These are phyloP conservation scores for Podospora conica DNA, from an alignment of 495 filamentous ascomycete genomes.

Conservation along the genomic window DNA sequence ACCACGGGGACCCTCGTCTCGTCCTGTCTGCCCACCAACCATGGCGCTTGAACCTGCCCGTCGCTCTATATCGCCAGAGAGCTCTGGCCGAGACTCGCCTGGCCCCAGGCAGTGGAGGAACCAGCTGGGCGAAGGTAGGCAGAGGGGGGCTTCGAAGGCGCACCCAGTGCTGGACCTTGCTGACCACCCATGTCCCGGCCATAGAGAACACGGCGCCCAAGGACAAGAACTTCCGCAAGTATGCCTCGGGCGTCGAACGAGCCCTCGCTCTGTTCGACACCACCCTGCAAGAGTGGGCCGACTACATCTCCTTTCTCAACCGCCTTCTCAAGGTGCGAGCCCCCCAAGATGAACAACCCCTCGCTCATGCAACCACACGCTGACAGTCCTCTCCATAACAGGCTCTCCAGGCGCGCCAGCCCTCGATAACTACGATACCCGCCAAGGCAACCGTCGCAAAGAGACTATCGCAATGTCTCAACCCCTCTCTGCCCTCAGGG, in stretches of 20 bases:
- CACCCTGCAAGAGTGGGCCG: conserved; percentile 94
- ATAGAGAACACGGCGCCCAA: conserved; percentile 63
- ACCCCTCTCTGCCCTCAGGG: conserved; percentile 85
- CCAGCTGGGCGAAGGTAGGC: conserved; percentile 44
- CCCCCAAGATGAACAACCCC: conserved; percentile 2
- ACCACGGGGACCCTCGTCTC: conserved; percentile 10
- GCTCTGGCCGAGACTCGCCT: conserved; percentile 69
- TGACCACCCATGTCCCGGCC: conserved; percentile 12
- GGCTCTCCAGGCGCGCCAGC: conserved; percentile 83
- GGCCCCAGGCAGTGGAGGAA: conserved; percentile 55
- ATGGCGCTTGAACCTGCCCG: conserved; percentile 70
- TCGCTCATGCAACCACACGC: conserved; percentile 3
- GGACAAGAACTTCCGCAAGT: conserved; percentile 87
- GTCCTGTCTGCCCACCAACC: conserved; percentile 21
- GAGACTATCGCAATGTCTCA: conserved; percentile 89
- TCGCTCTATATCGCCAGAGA: conserved; percentile 66
- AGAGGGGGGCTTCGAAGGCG: background rate
- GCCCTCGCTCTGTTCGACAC: conserved; percentile 89
- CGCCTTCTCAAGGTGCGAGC: conserved; percentile 74
- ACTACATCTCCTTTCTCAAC: conserved; percentile 96
- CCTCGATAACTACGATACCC: conserved; percentile 65
- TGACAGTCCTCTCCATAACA: conserved; percentile 32
- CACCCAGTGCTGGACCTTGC: background rate
- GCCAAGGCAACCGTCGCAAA: conserved; percentile 81
- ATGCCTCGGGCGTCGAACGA: conserved; percentile 81